Base-by-base conservation (phyloP, 2,329 filamentous ascomycete species). In the Thelonectria discophora region DNA sequence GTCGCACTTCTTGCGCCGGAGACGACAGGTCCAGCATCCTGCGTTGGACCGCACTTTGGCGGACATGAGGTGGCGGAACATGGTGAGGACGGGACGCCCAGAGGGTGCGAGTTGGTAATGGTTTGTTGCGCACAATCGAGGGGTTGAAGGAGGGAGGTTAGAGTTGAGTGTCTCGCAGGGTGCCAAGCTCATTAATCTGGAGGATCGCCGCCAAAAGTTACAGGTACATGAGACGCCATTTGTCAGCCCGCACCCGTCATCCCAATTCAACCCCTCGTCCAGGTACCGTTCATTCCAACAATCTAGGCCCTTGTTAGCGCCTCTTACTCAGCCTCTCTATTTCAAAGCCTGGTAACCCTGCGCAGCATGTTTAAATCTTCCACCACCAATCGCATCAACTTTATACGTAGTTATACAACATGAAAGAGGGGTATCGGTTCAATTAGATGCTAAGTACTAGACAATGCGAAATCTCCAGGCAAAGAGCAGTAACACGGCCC, bases 1-100 rank as follows among this genome's bases (percentile, higher is more conserved):
- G 64, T 87, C 84, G 68, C 86, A 89, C 69, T 87, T 88, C 69
- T 88, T 89, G 66, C 84, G 84, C 18, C 86, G 82, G 11, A 88
- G 78, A 20, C 85, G 81, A 67, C 86, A 88, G 2, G 85, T 88
- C 84, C 84, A 88, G 70, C 86, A 88, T 61, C 84, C 84, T 8
- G 77, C 79, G 51, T 78, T 78, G 61, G 78, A 81, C 42, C 80
- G 76, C 27, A 77, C 68, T 60, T 73, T 73, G 61, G 69, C 65
- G 20, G 65, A 68, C 68, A 73, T 73, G 58, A 73, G 66, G 65
- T 72, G 67, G 40, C 71, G 71, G 56, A 73, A 67, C 71, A 73
- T 73, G 63, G 48, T 40, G 34, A 11, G 17, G 21, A 24, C 42
- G 15, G 13, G 21, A 24, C 42, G 54, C 53, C 48, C 42, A 12